Conservation (phyloP, 371 early-diverging fungal species). For the Cokeromyces recurvatus region DNA sequence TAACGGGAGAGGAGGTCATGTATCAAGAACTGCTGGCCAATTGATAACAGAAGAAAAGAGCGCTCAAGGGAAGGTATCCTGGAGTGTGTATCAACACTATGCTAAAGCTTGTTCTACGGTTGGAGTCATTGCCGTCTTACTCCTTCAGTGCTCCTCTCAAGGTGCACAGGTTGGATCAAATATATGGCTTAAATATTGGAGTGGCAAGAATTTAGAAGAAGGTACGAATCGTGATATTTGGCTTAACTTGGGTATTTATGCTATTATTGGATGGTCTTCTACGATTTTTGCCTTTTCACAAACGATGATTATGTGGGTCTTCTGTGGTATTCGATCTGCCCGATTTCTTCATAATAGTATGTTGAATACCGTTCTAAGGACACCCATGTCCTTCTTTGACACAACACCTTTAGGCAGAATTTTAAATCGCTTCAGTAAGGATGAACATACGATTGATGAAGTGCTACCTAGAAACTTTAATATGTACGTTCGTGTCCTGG, state of each 20-base stretch:
- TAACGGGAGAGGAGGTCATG: too few relatives aligned
- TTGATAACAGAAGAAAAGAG: constrained; percentile 70
- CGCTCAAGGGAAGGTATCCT: constrained; percentile 72
- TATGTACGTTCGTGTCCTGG: constrained; percentile 47
- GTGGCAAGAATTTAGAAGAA: constrained; percentile 36
- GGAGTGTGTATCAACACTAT: constrained; percentile 69
- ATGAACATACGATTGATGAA: constrained; percentile 81
- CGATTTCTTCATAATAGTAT: constrained; percentile 51
- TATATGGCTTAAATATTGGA: constrained; percentile 75
- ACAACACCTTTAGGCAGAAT: constrained; percentile 85
- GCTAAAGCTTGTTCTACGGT: constrained; percentile 62
- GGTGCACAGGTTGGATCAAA: constrained; percentile 46
- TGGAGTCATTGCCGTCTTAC: constrained; percentile 50
- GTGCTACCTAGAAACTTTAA: constrained; percentile 57
- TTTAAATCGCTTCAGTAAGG: constrained; percentile 82
- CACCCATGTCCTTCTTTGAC: constrained; percentile 86
- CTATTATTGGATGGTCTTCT: constrained; percentile 64
- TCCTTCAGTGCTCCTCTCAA: constrained; percentile 55
- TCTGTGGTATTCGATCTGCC: constrained; percentile 74
- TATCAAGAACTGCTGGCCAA: constrained; percentile 9
- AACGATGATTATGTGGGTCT: constrained; percentile 71
- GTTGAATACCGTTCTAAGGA: constrained; percentile 43
- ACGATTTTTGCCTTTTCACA: constrained; percentile 65
- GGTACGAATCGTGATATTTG: constrained; percentile 31
- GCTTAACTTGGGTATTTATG: constrained; percentile 74